Base-by-base conservation (phyloP, 108 stramenopile genomes). In the Conticribra weissflogii region DNA sequence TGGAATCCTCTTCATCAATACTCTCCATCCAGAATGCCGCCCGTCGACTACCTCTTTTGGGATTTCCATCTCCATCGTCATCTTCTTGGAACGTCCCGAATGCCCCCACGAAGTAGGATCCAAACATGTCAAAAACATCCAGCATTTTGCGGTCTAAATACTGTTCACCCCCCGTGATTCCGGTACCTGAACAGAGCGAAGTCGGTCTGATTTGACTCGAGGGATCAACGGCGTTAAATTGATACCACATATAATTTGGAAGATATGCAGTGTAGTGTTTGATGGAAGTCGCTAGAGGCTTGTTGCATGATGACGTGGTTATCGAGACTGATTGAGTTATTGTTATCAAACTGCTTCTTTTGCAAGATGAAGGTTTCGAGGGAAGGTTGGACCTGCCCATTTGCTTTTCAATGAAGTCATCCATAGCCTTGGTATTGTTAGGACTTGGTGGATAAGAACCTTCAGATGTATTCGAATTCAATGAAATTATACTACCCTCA, bases 191-290 rank as follows among this genome's bases (percentile, higher is more conserved):
- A 24, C 75, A 76, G 21, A 76, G 19, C 8, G 59, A 63, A 30
- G 75, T 76, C 3, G 75, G 75, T 18, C 59, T 54, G 16, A 76
- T 76, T 21, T 47, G 31, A 16, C 36, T 56, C 21, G 59, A 25
- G 23, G 52, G 30, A 63, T 76, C 75, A 16, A 61, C 75, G 25
- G 75, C 68, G n/a, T 71, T 57, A 15, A 68, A 54, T 46, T 76
- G 75, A 49, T 71, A 76, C 68, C 68, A 76, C 69, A 76, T 55
- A 56, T 46, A 76, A 53, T 76, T 76, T 14, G 75, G 75, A 41
- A 76, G 54, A 25, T 57, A 76, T 15, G 61, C 53, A 16, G 75
- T 76, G 28, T 63, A 61, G 16, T 36, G 34, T 28, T 69, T 49
- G 33, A 54, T 21, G 1, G 47, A 51, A 25, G 19, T 33, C 19